These are phyloP conservation scores for Beauveria asiatica DNA, from an alignment of 2,329 filamentous ascomycete genomes.

Conservation along the genomic window DNA sequence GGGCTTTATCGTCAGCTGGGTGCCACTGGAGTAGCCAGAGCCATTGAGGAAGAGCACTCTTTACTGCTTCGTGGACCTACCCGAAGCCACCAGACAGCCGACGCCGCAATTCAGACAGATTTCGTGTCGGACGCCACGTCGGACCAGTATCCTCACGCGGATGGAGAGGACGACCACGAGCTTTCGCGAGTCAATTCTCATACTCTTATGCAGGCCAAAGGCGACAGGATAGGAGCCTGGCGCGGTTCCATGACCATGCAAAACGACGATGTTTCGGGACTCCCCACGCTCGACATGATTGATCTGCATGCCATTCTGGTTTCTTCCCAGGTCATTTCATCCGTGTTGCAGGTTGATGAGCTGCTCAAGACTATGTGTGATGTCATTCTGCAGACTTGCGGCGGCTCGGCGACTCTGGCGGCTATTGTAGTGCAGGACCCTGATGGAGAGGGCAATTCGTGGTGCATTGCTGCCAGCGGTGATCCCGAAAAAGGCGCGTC, in stretches of 20 bases:
- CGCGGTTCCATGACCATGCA: conserved; percentile 48
- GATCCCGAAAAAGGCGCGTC: conserved; percentile 61
- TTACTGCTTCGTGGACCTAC: conserved; percentile 56
- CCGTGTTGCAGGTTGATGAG: conserved; percentile 65
- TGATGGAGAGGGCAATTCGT: conserved; percentile 32
- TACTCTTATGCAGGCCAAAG: conserved; percentile 41
- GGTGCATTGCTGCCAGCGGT: conserved; percentile 67
- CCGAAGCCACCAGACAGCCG: conserved; percentile 48
- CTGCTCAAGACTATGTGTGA: conserved; percentile 74
- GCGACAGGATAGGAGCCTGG: conserved; percentile 55
- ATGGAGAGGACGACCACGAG: conserved; percentile 37
- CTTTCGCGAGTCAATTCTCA: conserved; percentile 34
- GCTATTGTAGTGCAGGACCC: conserved; percentile 68
- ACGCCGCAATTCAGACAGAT: conserved; percentile 62
- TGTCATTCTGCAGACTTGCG: conserved; percentile 70
- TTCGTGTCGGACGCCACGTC: conserved; percentile 50
- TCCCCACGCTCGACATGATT: conserved; percentile 74
- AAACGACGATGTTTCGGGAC: conserved; percentile 49
- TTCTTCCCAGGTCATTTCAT: conserved; percentile 72
- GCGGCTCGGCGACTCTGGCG: conserved; percentile 59
- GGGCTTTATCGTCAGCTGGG: conserved; percentile 61
- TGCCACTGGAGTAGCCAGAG: conserved; percentile 58
- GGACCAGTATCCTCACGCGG: conserved; percentile 41
- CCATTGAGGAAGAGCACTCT: conserved; percentile 60
- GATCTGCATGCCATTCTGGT: conserved; percentile 71